A percentile compares a stretch with the other conserved stretches of the same genome.
Evolutionary conservation across 345 rosid species (phyloP).

Genomic region (Mangifera indica): DNA sequence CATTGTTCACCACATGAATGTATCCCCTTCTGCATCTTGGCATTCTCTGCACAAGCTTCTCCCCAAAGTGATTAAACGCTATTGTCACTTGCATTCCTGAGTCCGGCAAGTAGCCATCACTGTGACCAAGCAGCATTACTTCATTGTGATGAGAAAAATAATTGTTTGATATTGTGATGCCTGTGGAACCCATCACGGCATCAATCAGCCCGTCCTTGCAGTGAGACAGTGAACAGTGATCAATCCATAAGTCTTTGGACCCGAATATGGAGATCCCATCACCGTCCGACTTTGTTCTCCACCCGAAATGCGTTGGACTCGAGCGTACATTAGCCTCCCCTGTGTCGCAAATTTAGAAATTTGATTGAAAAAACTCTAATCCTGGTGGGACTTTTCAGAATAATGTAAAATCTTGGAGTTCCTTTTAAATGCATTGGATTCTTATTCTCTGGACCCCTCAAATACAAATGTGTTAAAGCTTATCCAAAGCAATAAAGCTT

Average conservation of each 20-base stretch:
- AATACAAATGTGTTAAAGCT: not conserved
- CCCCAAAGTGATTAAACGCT: conserved; percentile 94
- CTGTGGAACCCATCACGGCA: conserved; percentile 93
- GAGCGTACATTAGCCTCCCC: conserved; percentile 83
- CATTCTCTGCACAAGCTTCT: conserved; percentile 87
- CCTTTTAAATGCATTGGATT: not conserved
- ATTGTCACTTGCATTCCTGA: conserved; percentile 95
- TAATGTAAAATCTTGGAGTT: conserved; percentile 5
- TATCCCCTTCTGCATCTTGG: conserved; percentile 90
- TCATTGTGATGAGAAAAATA: conserved; percentile 93
- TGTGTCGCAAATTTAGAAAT: conserved; percentile 13
- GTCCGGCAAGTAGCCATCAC: conserved; percentile 81
- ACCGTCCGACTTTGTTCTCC: conserved; percentile 78
- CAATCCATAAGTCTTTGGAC: conserved; percentile 90
- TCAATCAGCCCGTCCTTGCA: conserved; percentile 95
- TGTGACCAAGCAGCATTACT: conserved; percentile 95
- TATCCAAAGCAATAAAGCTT: not conserved
- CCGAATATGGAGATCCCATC: conserved; percentile 95
- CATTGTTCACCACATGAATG: conserved; percentile 93
- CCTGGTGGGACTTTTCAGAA: not conserved
- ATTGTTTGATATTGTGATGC: conserved; percentile 90
- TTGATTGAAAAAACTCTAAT: not conserved
- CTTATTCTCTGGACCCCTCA: not conserved
- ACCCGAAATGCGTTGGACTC: conserved; percentile 83
- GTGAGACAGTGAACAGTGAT: conserved; percentile 86